A percentile compares a stretch with the other conserved stretches of the same genome.
These are phyloP conservation scores for Anastatica hierochuntica DNA, from an alignment of 345 rosid species.

Conservation along the genomic window DNA sequence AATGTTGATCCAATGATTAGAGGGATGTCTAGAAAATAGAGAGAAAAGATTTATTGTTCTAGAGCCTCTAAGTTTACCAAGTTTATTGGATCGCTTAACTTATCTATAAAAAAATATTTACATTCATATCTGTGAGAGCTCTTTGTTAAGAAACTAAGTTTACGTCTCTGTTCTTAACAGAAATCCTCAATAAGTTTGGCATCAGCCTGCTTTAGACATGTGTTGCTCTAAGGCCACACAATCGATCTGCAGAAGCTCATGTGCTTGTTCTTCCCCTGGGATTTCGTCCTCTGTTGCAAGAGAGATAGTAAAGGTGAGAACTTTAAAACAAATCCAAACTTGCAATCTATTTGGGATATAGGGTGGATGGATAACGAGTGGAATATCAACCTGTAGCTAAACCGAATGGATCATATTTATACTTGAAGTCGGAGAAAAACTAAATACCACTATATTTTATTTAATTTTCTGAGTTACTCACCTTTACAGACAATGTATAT, in stretches of 20 bases:
- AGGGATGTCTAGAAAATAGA: too few relatives aligned
- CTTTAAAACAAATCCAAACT: neutral
- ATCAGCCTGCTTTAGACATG: slow-evolving; percentile 19
- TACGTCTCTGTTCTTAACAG: too few relatives aligned
- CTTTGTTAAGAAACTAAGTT: too few relatives aligned
- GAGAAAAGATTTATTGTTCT: too few relatives aligned
- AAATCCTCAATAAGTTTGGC: slow-evolving; percentile 15
- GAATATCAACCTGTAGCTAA: neutral
- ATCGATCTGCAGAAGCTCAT: slow-evolving; percentile 23
- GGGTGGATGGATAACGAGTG: neutral
- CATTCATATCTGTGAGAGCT: too few relatives aligned
- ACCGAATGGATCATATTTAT: neutral
- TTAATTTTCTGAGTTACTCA: neutral
- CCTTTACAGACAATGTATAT: slow-evolving; percentile 57
- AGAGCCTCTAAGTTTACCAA: too few relatives aligned
- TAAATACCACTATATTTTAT: too few relatives aligned
- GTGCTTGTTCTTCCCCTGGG: slow-evolving; percentile 32
- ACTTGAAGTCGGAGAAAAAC: too few relatives aligned
- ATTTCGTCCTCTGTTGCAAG: slow-evolving; percentile 43
- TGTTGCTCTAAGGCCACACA: slow-evolving; percentile 30
- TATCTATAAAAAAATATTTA: too few relatives aligned
- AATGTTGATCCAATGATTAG: too few relatives aligned
- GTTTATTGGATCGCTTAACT: too few relatives aligned
- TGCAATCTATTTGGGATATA: too few relatives aligned
- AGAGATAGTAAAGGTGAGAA: slow-evolving; percentile 19